A percentile compares a stretch with the other conserved stretches of the same genome.
phyloP scores from a whole-genome alignment of 768 basidiomycete species.

The Wakefieldia striispora region DNA sequence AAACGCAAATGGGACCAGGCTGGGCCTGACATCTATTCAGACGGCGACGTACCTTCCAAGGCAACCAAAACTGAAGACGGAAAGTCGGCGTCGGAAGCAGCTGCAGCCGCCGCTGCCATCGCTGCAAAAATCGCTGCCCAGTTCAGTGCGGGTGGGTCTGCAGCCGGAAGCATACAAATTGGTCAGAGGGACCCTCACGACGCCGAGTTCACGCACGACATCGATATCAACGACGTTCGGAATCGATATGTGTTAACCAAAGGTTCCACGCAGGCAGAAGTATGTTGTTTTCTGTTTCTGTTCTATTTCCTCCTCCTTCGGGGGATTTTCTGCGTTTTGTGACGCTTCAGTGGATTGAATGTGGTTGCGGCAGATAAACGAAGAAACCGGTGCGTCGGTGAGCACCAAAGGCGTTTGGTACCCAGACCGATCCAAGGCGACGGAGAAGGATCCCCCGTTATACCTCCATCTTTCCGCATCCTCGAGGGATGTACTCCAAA shows the following conservation, averaged over 20 bases:
- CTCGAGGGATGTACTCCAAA: slow-evolving; percentile 61
- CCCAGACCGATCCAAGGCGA: slow-evolving; percentile 87
- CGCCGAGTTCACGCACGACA: slow-evolving; percentile 83
- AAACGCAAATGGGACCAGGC: slow-evolving; percentile 86
- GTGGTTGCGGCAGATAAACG: slow-evolving; percentile 66
- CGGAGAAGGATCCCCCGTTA: slow-evolving; percentile 88
- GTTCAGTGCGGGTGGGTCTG: slow-evolving; percentile 50
- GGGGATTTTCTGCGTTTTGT: neutral
- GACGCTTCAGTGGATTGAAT: slow-evolving; percentile 1
- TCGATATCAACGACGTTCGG: slow-evolving; percentile 95
- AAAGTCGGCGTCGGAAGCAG: slow-evolving; percentile 55
- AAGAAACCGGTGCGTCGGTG: slow-evolving; percentile 90
- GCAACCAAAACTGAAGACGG: slow-evolving; percentile 46
- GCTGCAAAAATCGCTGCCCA: slow-evolving; percentile 95
- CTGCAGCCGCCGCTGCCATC: slow-evolving; percentile 79
- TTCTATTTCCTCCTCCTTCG: neutral
- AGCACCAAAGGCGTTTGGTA: slow-evolving; percentile 96
- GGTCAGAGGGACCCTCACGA: slow-evolving; percentile 66
- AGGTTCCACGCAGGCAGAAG: slow-evolving; percentile 89
- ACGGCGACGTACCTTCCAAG: slow-evolving; percentile 45
- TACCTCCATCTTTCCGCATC: slow-evolving; percentile 91
- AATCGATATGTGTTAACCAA: slow-evolving; percentile 95
- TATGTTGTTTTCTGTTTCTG: slow-evolving; percentile 34
- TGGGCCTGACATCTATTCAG: slow-evolving; percentile 40
- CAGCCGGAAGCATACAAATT: slow-evolving; percentile 38